Percentiles rank a stretch among this genome's conserved stretches.
Evolutionary conservation across 352 stramenopile genomes (phyloP).

Genomic region (Phytophthora melonis): DNA sequence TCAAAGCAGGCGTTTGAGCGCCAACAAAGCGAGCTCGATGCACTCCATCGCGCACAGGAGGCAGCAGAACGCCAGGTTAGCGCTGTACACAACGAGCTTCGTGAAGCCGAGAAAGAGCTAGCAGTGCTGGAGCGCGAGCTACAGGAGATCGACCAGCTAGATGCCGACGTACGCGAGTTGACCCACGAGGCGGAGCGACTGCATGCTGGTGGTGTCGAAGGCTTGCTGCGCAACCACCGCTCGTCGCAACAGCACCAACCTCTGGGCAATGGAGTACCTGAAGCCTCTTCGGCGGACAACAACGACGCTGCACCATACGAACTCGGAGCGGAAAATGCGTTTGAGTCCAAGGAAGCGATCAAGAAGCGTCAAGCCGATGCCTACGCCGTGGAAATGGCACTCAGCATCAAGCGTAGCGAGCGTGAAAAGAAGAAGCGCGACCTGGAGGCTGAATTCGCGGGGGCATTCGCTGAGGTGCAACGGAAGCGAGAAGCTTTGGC

Average conservation of each 20-base stretch:
- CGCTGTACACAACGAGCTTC: slow-evolving; percentile 91
- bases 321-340: slow-evolving; percentile 50
- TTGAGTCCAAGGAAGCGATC: slow-evolving; percentile 59
- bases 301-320: slow-evolving; percentile 50
- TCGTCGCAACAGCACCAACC: slow-evolving; percentile 45
- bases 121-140: slow-evolving; percentile 91
- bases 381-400: slow-evolving; percentile 94
- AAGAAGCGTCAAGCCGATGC: slow-evolving; percentile 76
- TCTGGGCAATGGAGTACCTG: slow-evolving; percentile 63
- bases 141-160: slow-evolving; percentile 94
- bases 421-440: slow-evolving; percentile 93
- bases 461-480: slow-evolving; percentile 91
- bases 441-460: slow-evolving; percentile 92
- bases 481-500: slow-evolving; percentile 86
- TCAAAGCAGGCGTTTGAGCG: slow-evolving; percentile 93
- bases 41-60: slow-evolving; percentile 92
- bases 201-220: slow-evolving; percentile 70
- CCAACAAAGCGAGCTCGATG: slow-evolving; percentile 94
- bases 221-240: slow-evolving; percentile 42
- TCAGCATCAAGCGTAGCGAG: slow-evolving; percentile 93
- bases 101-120: slow-evolving; percentile 92
- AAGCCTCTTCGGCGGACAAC: slow-evolving; percentile 21
- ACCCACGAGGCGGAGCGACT: slow-evolving; percentile 93
- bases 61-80: slow-evolving; percentile 89
- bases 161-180: slow-evolving; percentile 89